Conservation (phyloP, 2,329 filamentous ascomycete species). For the Trichoderma polysporum region DNA sequence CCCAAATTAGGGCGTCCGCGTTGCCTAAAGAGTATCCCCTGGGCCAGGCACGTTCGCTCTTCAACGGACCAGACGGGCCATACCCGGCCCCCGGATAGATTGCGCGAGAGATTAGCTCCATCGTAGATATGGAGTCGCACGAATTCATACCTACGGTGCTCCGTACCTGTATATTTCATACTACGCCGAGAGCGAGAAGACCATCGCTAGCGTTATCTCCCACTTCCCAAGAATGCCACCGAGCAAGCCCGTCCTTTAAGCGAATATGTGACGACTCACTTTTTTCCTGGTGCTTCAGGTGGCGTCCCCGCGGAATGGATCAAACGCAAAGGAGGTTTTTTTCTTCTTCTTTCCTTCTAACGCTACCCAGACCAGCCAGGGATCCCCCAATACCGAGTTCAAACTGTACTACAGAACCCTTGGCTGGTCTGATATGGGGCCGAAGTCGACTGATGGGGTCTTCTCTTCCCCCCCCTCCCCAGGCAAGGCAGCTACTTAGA, state of each 20-base stretch:
- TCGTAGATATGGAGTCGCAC: slow-evolving; percentile 16
- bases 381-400: neutral
- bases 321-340: slow-evolving; percentile 3
- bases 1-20: slow-evolving; percentile 5
- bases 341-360: neutral
- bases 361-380: neutral
- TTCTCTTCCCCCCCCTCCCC: neutral
- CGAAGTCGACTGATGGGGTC: neutral
- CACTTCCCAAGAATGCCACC: slow-evolving; percentile 13
- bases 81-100: slow-evolving; percentile 20
- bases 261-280: slow-evolving; percentile 8
- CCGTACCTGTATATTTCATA: neutral
- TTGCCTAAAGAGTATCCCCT: slow-evolving; percentile 13
- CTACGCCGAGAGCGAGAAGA: neutral
- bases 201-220: slow-evolving; percentile 3
- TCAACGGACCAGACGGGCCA: slow-evolving; percentile 18
- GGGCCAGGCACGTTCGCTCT: slow-evolving; percentile 9
- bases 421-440: slow-evolving; percentile 7
- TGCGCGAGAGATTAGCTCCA: slow-evolving; percentile 21
- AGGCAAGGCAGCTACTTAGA: neutral
- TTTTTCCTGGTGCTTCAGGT: neutral
- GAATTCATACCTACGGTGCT: neutral
- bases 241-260: slow-evolving; percentile 10
- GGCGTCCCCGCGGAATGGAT: slow-evolving; percentile 9
- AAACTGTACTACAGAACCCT: neutral